Base-by-base conservation (phyloP, 352 stramenopile species). In the Phytophthora sansomeana region DNA sequence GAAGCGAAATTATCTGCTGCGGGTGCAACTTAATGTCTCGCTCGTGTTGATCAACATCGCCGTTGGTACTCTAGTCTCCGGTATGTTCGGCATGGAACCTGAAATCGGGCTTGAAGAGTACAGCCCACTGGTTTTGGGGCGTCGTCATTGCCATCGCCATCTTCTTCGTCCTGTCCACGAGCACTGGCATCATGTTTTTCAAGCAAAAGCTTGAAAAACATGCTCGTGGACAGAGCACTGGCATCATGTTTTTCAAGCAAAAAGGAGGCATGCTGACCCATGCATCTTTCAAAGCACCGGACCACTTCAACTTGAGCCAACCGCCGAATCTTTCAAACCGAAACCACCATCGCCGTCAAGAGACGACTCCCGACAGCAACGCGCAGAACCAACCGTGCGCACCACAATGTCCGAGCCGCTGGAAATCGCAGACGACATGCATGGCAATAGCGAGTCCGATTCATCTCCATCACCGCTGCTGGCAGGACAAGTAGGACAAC, bases 1-100 rank as follows among this genome's bases (percentile, higher is more conserved):
- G 30, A 85, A 80, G 62, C 80, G 82, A 75, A 91, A 91, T 69
- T 89, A 88, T 41, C 65, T 91, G 42, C 62, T 78, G 11, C 46
- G 53, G 46, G 48, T 76, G n/a, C 43, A 78, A 39, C 53, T 78
- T 1, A 47, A 76, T n/a, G 71, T 78, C 57, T 72, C 61, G n/a
- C 61, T 78, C 43, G 62, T 78, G 17, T 55, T 62, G 11, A 74
- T 78, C 57, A 74, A 67, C 26, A 61, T 74, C 35, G 70, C 67
- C 10, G 51, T 74, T 10, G 72, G 72, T 6, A 77, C 72, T 3
- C 36, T 77, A 4, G 52, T 77, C 21, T 62, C 72, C 19, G 72
- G 72, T 19, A 42, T 74, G 10, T 79, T 79, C 32, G 72, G 72
- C 4, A 79, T 77, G 72, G n/a, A 79, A 79, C 44, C 63, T 79